phyloP scores from a whole-genome alignment of 148 eudicot species.

The Diospyros kaki region DNA sequence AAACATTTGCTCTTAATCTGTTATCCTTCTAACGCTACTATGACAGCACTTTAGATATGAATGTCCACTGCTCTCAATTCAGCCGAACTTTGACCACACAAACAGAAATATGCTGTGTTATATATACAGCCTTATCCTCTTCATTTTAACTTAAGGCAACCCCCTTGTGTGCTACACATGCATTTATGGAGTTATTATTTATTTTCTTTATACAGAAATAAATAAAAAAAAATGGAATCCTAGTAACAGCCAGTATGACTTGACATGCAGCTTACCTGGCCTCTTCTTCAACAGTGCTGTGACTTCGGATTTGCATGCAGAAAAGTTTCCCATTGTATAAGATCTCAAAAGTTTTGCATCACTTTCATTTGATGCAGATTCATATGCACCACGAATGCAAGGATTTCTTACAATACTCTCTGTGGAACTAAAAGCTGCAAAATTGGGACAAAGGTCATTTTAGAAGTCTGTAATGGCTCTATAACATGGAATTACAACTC shows the following conservation, averaged over 20 bases:
- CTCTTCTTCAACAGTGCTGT: conserved; percentile 23
- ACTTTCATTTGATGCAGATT: conserved; percentile 23
- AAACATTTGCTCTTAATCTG: too few species aligned
- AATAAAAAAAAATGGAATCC: neutral
- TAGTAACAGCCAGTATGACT: neutral
- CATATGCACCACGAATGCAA: conserved; percentile 38
- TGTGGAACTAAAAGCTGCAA: conserved; percentile 22
- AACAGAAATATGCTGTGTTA: too few species aligned
- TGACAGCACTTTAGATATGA: too few species aligned
- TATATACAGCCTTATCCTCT: neutral
- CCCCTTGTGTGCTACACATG: neutral
- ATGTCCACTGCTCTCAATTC: too few species aligned
- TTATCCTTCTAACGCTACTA: neutral
- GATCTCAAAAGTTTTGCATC: conserved; percentile 18
- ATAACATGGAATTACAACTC: neutral
- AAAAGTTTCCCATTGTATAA: conserved; percentile 32
- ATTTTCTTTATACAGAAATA: neutral
- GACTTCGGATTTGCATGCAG: conserved; percentile 38
- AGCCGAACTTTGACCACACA: too few species aligned
- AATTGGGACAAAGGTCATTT: neutral
- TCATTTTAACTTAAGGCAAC: neutral
- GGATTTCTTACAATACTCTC: conserved; percentile 24
- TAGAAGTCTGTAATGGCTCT: neutral
- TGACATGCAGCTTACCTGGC: conserved; percentile 24
- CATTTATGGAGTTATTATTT: neutral